Evolutionary conservation across 2,329 filamentous ascomycete genomes (phyloP).

Genomic region (Ophiocordyceps robertsii): DNA sequence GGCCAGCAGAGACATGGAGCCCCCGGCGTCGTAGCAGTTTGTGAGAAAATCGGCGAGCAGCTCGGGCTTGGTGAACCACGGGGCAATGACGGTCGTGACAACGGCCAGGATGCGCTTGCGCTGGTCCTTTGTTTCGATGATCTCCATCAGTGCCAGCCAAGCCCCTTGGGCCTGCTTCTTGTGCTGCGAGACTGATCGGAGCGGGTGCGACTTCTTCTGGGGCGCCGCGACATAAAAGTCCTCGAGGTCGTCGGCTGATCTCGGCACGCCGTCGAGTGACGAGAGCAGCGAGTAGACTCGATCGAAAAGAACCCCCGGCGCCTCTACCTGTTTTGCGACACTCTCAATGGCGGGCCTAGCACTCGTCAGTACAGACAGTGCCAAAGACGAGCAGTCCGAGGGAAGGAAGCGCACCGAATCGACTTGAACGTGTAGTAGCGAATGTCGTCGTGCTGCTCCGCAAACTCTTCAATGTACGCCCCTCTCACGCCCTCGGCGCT

Average conservation of each 20-base stretch:
- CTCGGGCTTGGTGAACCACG: constrained; percentile 82
- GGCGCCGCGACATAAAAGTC: constrained; percentile 55
- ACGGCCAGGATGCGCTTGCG: constrained; percentile 66
- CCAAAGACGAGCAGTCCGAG: constrained; percentile 11
- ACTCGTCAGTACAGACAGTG: neutral
- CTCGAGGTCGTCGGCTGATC: constrained; percentile 50
- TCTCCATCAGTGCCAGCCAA: constrained; percentile 67
- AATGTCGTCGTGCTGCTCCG: constrained; percentile 72
- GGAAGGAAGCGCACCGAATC: constrained; percentile 45
- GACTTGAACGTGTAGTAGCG: constrained; percentile 69
- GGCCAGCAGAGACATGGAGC: constrained; percentile 75
- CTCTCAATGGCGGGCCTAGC: constrained; percentile 14
- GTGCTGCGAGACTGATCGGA: constrained; percentile 54
- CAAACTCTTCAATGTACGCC: constrained; percentile 66
- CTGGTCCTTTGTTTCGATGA: constrained; percentile 55
- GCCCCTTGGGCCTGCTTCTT: constrained; percentile 73
- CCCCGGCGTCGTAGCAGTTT: constrained; percentile 81
- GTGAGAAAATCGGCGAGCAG: constrained; percentile 92
- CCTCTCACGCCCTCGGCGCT: constrained; percentile 46
- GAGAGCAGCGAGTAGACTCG: constrained; percentile 50
- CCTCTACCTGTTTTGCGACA: constrained; percentile 5
- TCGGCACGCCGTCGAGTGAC: constrained; percentile 57
- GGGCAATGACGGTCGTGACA: constrained; percentile 66
- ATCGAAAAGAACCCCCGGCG: constrained; percentile 27
- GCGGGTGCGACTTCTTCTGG: constrained; percentile 51